A percentile compares a stretch with the other conserved stretches of the same genome.
phyloP scores from a whole-genome alignment of 2,329 filamentous ascomycete genomes.

The Torrubiella hemipterigena region DNA sequence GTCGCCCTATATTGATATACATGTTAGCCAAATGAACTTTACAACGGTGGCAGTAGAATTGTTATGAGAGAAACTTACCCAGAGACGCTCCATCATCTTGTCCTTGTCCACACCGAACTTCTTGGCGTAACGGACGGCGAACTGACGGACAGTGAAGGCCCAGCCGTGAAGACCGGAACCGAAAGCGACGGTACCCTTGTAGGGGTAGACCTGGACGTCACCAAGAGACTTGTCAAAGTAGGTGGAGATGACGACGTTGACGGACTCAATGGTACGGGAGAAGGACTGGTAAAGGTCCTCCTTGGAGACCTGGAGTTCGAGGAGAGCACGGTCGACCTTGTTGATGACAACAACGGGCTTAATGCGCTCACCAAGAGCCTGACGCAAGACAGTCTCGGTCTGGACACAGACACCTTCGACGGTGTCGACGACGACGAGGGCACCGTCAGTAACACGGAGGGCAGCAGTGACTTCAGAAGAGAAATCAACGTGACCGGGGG shows the following conservation, averaged over 20 bases:
- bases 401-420: constrained; percentile 99
- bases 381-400: constrained; percentile 98
- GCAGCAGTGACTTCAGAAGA: constrained; percentile 98
- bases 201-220: constrained; percentile 97
- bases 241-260: constrained; percentile 99
- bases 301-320: constrained; percentile 97
- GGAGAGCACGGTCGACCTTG: constrained; percentile 99
- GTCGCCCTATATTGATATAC: constrained; percentile 51
- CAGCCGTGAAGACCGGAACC: constrained; percentile 99
- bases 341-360: constrained; percentile 99
- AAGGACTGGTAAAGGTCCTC: constrained; percentile 99
- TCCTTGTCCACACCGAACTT: constrained; percentile 99
- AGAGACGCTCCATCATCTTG: constrained; percentile 99
- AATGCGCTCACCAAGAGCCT: constrained; percentile 99
- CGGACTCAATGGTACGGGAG: constrained; percentile 98
- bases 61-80: constrained; percentile 57
- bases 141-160: constrained; percentile 98
- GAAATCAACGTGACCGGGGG: constrained; percentile 99
- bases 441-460: constrained; percentile 99
- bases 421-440: constrained; percentile 98
- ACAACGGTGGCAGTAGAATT: not conserved
- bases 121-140: constrained; percentile 93
- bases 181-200: constrained; percentile 96
- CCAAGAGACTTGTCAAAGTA: constrained; percentile 95
- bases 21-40: constrained; percentile 3